phyloP scores from a whole-genome alignment of 768 basidiomycete genomes.

The Mycena haematopus region DNA sequence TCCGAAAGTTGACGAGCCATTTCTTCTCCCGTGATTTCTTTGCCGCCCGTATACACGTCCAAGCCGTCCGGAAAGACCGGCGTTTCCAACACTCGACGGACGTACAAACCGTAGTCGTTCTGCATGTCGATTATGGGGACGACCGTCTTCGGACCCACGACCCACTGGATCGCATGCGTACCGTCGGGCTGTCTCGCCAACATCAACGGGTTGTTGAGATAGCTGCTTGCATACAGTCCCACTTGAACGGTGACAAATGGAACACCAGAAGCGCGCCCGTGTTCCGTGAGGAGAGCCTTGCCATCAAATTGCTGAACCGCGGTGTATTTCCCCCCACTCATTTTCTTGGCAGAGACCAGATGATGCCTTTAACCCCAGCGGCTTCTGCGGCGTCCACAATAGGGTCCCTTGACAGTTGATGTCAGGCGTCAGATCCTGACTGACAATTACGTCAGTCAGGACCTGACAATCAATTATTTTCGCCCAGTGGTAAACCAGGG shows the following conservation, averaged over 20 bases:
- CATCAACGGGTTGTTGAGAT: not conserved
- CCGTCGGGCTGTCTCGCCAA: not conserved
- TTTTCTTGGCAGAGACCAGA: not conserved
- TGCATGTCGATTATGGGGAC: not conserved
- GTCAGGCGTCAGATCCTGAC: no score
- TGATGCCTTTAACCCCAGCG: not conserved
- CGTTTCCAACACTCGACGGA: not conserved
- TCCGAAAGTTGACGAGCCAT: conserved; percentile 3
- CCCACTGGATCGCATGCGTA: not conserved
- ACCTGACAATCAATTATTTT: no score
- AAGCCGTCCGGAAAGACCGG: not conserved
- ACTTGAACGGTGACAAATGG: not conserved
- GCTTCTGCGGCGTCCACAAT: conserved; percentile 1
- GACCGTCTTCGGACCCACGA: not conserved
- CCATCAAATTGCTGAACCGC: not conserved
- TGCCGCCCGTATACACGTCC: not conserved
- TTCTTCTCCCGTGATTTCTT: not conserved
- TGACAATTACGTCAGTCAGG: no score
- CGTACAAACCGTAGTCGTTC: not conserved
- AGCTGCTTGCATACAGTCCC: not conserved
- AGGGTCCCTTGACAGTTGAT: no score
- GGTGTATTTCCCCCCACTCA: not conserved
- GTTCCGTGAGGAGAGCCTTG: not conserved
- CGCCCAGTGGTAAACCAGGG: no score
- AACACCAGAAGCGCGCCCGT: not conserved